Base-by-base conservation (phyloP, 257 asterid species). In the Nicotiana tomentosiformis region DNA sequence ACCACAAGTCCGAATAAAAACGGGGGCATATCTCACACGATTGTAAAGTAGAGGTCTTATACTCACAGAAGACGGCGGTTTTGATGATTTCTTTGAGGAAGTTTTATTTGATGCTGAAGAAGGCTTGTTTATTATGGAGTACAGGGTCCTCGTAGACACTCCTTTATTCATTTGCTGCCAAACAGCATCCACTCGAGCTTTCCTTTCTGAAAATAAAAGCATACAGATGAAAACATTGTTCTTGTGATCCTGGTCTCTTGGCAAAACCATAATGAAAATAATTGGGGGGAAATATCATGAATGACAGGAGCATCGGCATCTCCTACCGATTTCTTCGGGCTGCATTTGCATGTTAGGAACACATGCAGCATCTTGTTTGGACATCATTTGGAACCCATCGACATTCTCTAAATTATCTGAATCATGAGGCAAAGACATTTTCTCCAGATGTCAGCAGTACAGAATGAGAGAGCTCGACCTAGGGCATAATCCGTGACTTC, bases 131-230 rank as follows among this genome's bases (percentile, higher is more conserved):
- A 88, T 57, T 61, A 92, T 89, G 82, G 95, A 83, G 57, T 87
- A 93, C 37, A 94, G 91, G 83, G 93, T 82, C 84, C 89, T 92
- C 23, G 85, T 72, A 53, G 99, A 87, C 61, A 91, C 90, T 77
- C 98, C 99, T 86, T 96, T 94, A 78, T 89, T 96, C 98, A 96
- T 96, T 90, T 94, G 91, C 88, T 89, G 91, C 99, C 99, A 96
- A 37, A 94, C 85, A 84, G 94, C 97, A 85, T 93, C 98, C 37
- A 94, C 88, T 55, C 97, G 95, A 82, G 93, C 97, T 85, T 92
- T 91, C 84, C 94, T 91, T 85, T 93, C 99, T 96, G 88, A 82
- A 60, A 86, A 68, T 37, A 82, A 51, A 33, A 83, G 81, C 43
- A 74, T 49, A 84, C 29, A 62, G 5, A 35, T 60, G 77, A 7